Evolutionary conservation across 2,329 filamentous ascomycete species (phyloP), one percentile per base, ranked within the genome.

Genomic region (Ceratocystis papillata): DNA sequence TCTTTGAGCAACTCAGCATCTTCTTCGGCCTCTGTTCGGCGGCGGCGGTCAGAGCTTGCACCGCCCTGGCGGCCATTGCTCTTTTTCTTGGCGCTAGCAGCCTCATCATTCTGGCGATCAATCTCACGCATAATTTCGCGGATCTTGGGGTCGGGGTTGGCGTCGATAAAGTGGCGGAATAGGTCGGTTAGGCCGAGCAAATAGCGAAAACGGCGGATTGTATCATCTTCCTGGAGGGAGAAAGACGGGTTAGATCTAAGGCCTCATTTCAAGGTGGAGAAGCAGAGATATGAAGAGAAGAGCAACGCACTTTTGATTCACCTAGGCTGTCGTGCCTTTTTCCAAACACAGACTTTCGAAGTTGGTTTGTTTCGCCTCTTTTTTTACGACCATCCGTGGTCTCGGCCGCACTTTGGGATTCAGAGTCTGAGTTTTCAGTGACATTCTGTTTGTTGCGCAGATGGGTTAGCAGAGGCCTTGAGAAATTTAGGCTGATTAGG

Each of bases 131-230:
- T 94, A 71, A 96, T 90, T 67, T 96, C 89, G 72, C 93, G 89
- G 72, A 97, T 94, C 72, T 89, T 90, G 17, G 94, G 93, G 73
- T 99, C 92, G 4, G 92, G 93, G 73, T 96, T 99, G 7, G 91
- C 90, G 74, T 97, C 92, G 77, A 99, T 99, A 76, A 99, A 99
- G 77, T 99, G 94, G 70, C 95, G 90, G 79, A 99, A 99, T 22
- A 99, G 81, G 73, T 99, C 94, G 17, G 94, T 99, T 64, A 99
- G 80, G 30, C 95, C 95, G 15, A 99, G 83, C 1, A 99, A 83
- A 75, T 99, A 99, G 69, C 91, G 87, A 75, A 99, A 99, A 74
- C 94, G 83, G 71, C 93, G 86, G 73, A 97, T 90, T 0, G 90
- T 95, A 73, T 97, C 93, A 80, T 96, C 90, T 78, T 96, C 93